Conservation (phyloP, 257 asterid genomes). For the Lantana camara region DNA sequence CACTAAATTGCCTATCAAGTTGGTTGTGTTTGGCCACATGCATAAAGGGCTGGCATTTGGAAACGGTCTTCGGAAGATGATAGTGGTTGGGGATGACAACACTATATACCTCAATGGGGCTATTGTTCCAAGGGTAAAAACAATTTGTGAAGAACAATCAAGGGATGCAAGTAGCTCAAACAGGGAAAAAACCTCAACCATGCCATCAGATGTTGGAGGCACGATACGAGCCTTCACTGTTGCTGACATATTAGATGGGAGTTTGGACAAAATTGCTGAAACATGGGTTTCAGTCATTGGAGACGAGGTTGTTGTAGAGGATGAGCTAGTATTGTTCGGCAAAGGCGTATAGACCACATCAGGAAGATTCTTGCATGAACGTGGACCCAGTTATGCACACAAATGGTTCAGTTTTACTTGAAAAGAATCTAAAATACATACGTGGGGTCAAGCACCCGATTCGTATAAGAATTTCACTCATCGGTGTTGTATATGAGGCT, state of each 20-base stretch:
- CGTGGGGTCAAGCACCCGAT: too few relatives aligned
- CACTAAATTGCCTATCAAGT: constrained; percentile 46
- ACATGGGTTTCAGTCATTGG: constrained; percentile 80
- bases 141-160: constrained; percentile 34
- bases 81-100: constrained; percentile 67
- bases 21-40: constrained; percentile 99
- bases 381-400: too few relatives aligned
- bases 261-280: constrained; percentile 62
- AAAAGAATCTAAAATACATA: too few relatives aligned
- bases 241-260: constrained; percentile 62
- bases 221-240: constrained; percentile 74
- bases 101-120: constrained; percentile 82
- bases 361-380: neutral
- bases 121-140: constrained; percentile 73
- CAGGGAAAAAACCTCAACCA: too few relatives aligned
- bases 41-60: constrained; percentile 75
- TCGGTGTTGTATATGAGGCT: neutral
- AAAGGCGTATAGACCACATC: constrained; percentile 23
- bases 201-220: constrained; percentile 40
- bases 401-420: too few relatives aligned
- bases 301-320: constrained; percentile 43
- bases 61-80: constrained; percentile 74
- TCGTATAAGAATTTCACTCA: too few relatives aligned
- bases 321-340: constrained; percentile 53
- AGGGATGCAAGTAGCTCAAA: constrained; percentile 15